Conservation (phyloP, 2,329 filamentous ascomycete species). For the Neopestalotiopsis sp. region DNA sequence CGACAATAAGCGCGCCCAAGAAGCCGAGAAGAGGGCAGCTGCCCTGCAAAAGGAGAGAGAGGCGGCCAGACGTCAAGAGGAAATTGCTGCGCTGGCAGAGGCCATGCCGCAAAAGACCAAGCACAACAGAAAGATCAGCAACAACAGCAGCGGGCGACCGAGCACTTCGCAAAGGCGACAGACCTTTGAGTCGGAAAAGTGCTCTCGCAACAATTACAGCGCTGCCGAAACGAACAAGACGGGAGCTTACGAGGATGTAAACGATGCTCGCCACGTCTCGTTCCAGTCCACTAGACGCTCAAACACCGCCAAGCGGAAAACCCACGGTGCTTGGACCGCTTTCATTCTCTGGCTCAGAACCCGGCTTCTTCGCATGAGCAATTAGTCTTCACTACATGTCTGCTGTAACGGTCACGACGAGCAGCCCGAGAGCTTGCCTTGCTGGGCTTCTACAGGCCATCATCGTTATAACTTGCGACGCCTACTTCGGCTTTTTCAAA, state of each 20-base stretch:
- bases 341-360: slow-evolving; percentile 70
- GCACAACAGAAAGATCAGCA: slow-evolving; percentile 36
- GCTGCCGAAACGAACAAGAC: slow-evolving; percentile 36
- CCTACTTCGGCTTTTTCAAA: not conserved
- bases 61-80: slow-evolving; percentile 45
- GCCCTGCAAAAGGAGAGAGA: slow-evolving; percentile 51
- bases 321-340: slow-evolving; percentile 64
- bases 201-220: slow-evolving; percentile 49
- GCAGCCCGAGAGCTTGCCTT: too few species aligned
- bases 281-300: slow-evolving; percentile 48
- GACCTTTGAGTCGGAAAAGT: slow-evolving; percentile 12
- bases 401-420: slow-evolving; percentile 13
- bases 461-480: too few species aligned
- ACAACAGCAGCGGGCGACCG: slow-evolving; percentile 34
- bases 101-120: slow-evolving; percentile 33
- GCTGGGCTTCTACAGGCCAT: too few species aligned
- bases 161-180: slow-evolving; percentile 30
- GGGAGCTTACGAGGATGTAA: slow-evolving; percentile 36
- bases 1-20: slow-evolving; percentile 60
- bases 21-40: slow-evolving; percentile 52
- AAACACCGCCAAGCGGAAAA: slow-evolving; percentile 62
- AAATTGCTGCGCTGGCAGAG: slow-evolving; percentile 36
- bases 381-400: slow-evolving; percentile 21
- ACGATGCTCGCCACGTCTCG: slow-evolving; percentile 45
- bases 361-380: slow-evolving; percentile 50